Base-by-base conservation (phyloP, 805 yeast genomes). In the Pachysolen tannophilus region DNA sequence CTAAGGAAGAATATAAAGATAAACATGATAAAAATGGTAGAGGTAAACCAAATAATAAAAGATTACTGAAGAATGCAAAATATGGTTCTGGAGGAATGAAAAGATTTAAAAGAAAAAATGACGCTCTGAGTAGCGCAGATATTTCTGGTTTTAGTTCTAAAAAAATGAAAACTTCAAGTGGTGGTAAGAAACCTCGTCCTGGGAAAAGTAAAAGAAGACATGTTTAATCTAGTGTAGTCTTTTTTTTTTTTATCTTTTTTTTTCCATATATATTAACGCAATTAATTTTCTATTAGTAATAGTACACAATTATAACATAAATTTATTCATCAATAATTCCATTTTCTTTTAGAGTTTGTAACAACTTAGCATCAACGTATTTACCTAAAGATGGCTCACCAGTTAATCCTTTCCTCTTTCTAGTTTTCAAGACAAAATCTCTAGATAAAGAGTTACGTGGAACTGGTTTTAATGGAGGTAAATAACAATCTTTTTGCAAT, bases 381-480 rank as follows among this genome's bases (percentile, higher is more conserved):
- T 76, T 76, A 32, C 69, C 65, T 32, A 88, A 50, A 2, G 67
- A 65, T 15, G 85, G 84, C 41, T 81, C 94, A 10, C 79, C 84
- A 6, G 75, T 67, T 24, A 90, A 58, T 0, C 97, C 97, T 52
- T 87, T 90, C 47, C 97, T 70, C 47, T 78, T 75, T 53, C 99
- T 69, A 0, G 96, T 86, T 55, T 94, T 92, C 59, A 85, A 60
- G 20, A 86, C 79, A 48, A 87, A 85, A 56, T 92, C 98, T 38
- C 98, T 65, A 1, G 96, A 90, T 39, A 88, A 59, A 3, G 82
- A 76, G 8, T 62, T 61, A 1, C 65, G 57, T 5, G 81, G 78
- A 1, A 92, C 95, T 0, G 95, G 84, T 45, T 75, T 76, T 52
- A 90, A 63, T 28, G 78, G 68, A 5, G 87, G 86, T 26, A 86